phyloP scores from a whole-genome alignment of 148 eudicot species.

The Arbutus unedo region DNA sequence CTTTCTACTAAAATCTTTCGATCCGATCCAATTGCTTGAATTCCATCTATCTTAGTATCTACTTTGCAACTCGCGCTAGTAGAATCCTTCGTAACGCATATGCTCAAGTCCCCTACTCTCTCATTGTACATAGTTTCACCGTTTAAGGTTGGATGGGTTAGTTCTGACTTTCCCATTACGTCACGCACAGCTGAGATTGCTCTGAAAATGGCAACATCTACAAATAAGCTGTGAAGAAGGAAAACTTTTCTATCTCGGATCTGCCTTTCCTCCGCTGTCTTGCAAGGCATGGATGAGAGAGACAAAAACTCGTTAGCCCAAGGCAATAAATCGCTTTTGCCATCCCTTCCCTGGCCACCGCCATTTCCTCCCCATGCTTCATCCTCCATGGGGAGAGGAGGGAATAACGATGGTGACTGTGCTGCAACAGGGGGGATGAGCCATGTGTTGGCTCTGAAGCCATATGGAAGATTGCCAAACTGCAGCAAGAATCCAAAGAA shows the following conservation, averaged over 20 bases:
- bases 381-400: slow-evolving; percentile 87
- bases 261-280: slow-evolving; percentile 95
- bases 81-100: slow-evolving; percentile 72
- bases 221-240: slow-evolving; percentile 89
- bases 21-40: slow-evolving; percentile 71
- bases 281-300: slow-evolving; percentile 96
- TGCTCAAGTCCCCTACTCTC: slow-evolving; percentile 72
- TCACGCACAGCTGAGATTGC: slow-evolving; percentile 63
- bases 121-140: slow-evolving; percentile 48
- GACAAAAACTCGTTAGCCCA: slow-evolving; percentile 76
- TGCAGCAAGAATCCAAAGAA: slow-evolving; percentile 32
- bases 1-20: slow-evolving; percentile 57
- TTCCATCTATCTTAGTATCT: slow-evolving; percentile 94
- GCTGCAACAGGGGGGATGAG: slow-evolving; percentile 89
- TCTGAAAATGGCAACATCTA: slow-evolving; percentile 90
- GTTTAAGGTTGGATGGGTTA: slow-evolving; percentile 24
- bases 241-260: slow-evolving; percentile 93
- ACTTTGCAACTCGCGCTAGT: slow-evolving; percentile 77
- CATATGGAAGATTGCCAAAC: slow-evolving; percentile 99
- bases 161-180: slow-evolving; percentile 48
- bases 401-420: slow-evolving; percentile 62
- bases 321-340: slow-evolving; percentile 70
- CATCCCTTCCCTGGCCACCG: slow-evolving; percentile 94
- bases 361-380: slow-evolving; percentile 97
- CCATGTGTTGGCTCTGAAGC: slow-evolving; percentile 99